These are phyloP conservation scores for Gillenia trifoliata DNA, from an alignment of 306 rosid species.

Conservation along the genomic window DNA sequence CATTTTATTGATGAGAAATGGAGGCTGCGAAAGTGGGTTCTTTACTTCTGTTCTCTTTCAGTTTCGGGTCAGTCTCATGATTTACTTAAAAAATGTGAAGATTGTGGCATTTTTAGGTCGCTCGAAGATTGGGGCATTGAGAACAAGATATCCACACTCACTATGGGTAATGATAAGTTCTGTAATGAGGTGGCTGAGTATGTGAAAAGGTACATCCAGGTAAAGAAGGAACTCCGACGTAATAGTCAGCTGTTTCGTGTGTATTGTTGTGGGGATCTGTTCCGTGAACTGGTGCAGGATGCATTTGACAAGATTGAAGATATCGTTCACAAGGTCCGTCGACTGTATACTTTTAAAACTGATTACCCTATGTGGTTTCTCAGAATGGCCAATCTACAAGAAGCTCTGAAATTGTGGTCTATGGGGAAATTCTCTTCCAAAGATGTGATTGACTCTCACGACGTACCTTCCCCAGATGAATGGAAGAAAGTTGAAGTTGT, in stretches of 20 bases:
- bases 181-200: not conserved
- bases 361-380: slow-evolving; percentile 4
- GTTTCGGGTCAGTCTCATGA: not conserved
- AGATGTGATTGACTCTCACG: not conserved
- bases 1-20: slow-evolving; percentile 14
- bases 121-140: slow-evolving; percentile 4
- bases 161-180: not conserved
- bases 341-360: not conserved
- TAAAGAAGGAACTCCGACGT: not conserved
- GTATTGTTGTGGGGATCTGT: slow-evolving; percentile 7
- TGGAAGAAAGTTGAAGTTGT: slow-evolving; percentile 4
- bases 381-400: not conserved
- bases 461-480: slow-evolving; percentile 6
- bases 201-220: not conserved
- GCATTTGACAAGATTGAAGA: slow-evolving; percentile 8
- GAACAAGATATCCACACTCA: slow-evolving; percentile 8
- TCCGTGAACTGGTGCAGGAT: slow-evolving; percentile 2
- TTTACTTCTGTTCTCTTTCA: not conserved
- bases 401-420: slow-evolving; percentile 1
- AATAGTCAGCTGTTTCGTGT: not conserved
- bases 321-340: not conserved
- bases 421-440: slow-evolving; percentile 7
- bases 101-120: slow-evolving; percentile 1
- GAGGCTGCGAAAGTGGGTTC: slow-evolving; percentile 8
- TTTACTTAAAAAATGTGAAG: not conserved